phyloP scores from a whole-genome alignment of 2,329 filamentous ascomycete species.

The Botrytis cinerea region DNA sequence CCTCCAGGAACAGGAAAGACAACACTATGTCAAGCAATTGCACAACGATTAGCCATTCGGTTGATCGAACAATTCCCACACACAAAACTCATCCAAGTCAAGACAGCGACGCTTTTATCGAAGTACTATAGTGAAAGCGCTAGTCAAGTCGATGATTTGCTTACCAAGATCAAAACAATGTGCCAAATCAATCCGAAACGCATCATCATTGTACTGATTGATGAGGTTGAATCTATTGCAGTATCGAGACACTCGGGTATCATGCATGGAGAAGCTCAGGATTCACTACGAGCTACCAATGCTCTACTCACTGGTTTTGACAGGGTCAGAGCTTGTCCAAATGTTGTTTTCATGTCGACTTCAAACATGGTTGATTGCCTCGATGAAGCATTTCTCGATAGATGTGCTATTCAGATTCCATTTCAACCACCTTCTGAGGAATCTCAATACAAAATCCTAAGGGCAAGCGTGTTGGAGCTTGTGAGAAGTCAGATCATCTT shows the following conservation, averaged over 20 bases:
- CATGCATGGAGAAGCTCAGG: slow-evolving; percentile 36
- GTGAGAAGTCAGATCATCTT: slow-evolving; percentile 30
- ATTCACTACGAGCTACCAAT: slow-evolving; percentile 41
- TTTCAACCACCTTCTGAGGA: slow-evolving; percentile 32
- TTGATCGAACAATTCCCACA: slow-evolving; percentile 44
- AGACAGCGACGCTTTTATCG: slow-evolving; percentile 48
- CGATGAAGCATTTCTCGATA: slow-evolving; percentile 40
- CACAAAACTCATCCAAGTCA: slow-evolving; percentile 48
- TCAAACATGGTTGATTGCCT: slow-evolving; percentile 39
- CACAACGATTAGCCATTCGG: slow-evolving; percentile 55
- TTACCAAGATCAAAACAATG: slow-evolving; percentile 44
- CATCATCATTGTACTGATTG: slow-evolving; percentile 41
- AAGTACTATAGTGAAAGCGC: slow-evolving; percentile 52
- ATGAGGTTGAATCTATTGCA: slow-evolving; percentile 42
- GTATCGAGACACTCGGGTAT: slow-evolving; percentile 33
- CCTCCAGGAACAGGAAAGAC: slow-evolving; percentile 84
- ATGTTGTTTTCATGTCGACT: slow-evolving; percentile 39
- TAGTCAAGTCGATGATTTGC: slow-evolving; percentile 47
- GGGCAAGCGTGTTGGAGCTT: slow-evolving; percentile 32
- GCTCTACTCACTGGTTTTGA: slow-evolving; percentile 41
- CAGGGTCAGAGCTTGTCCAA: slow-evolving; percentile 31
- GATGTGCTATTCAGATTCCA: slow-evolving; percentile 34
- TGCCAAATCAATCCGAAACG: slow-evolving; percentile 32
- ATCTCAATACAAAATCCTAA: slow-evolving; percentile 39
- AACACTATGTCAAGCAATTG: slow-evolving; percentile 94